Evolutionary conservation across 345 rosid species (phyloP), one percentile per base, ranked within the genome.

Genomic region (Atalantia buxifolia): DNA sequence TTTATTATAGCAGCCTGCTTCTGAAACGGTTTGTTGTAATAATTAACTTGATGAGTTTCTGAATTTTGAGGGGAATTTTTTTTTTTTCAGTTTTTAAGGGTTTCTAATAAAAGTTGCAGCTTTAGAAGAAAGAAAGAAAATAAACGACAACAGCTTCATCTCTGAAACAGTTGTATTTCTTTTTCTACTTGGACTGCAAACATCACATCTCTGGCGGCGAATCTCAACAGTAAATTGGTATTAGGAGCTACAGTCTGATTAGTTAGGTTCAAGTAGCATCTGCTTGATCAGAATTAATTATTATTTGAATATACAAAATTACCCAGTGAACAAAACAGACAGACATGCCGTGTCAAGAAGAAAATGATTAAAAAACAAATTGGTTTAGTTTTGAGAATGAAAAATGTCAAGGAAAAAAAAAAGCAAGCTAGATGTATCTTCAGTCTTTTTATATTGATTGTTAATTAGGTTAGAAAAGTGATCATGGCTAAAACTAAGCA

Each of bases 181-280:
- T 69, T 80, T 53, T 16, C 50, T 9, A 53, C 45, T 48, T 74
- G 70, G 82, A 30, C 71, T 75, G 84, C 73, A 74, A 75, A 74
- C 84, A 82, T 80, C 87, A 80, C 82, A 67, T 77, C 87, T 66
- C 80, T 79, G 80, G 66, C 75, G 60, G 78, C 60, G 76, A 84
- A 85, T 85, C 87, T 66, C 73, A 78, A 82, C 87, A 82, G 87
- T 80, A 31, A 83, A 75, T 13, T 67, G 35, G 62, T 40, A 9
- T 33, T n/a, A 76, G 16, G 65, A 13, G 21, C 55, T 63, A 31
- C 21, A 38, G 14, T 30, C 56, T 21, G 13, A 57, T 66, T n/a
- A 57, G 66, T 19, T 12, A 28, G 75, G 74, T 22, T 14, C 40
- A 76, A 42, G 40, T 9, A 30, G 9, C 45, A 66, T 5, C n/a